phyloP scores from a whole-genome alignment of 2,329 filamentous ascomycete species.

The Pestalotiopsis sp. region DNA sequence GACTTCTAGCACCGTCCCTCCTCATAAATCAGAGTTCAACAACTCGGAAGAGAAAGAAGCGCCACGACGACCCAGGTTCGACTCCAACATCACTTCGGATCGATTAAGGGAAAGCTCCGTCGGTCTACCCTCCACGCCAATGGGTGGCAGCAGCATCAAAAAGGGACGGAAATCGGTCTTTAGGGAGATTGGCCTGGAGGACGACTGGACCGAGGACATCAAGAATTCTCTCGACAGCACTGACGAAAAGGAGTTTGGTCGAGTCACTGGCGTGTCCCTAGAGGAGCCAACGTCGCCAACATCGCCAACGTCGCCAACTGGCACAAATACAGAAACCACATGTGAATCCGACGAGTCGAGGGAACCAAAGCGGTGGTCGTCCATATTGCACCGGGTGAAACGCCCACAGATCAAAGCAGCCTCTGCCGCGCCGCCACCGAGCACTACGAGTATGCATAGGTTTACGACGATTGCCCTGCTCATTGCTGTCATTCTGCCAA shows the following conservation, averaged over 20 bases:
- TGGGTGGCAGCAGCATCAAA: conserved; percentile 41
- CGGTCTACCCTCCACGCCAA: background rate
- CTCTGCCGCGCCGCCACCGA: conserved; percentile 45
- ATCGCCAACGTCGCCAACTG: conserved; percentile 27
- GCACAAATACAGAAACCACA: conserved; percentile 23
- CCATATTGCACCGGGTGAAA: conserved; percentile 41
- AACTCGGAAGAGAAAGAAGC: conserved; percentile 16
- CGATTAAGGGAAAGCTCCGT: conserved; percentile 52
- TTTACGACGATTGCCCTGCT: conserved; percentile 52
- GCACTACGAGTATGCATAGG: conserved; percentile 44
- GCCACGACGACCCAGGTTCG: conserved; percentile 48
- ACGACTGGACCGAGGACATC: conserved; percentile 17
- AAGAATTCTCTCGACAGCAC: conserved; percentile 18
- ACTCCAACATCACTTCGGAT: conserved; percentile 53
- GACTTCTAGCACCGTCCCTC: conserved; percentile 25
- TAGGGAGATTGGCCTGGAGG: conserved; percentile 51
- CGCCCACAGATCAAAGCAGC: conserved; percentile 47
- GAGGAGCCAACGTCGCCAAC: conserved; percentile 22
- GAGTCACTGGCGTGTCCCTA: conserved; percentile 30
- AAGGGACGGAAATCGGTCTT: conserved; percentile 57
- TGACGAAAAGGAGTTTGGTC: conserved; percentile 33
- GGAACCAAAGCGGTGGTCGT: conserved; percentile 42
- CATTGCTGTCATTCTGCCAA: conserved; percentile 53
- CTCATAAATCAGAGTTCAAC: conserved; percentile 21
- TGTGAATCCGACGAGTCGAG: conserved; percentile 19